These are phyloP conservation scores for Aeschynomene evenia DNA, from an alignment of 306 rosid species.

Conservation along the genomic window DNA sequence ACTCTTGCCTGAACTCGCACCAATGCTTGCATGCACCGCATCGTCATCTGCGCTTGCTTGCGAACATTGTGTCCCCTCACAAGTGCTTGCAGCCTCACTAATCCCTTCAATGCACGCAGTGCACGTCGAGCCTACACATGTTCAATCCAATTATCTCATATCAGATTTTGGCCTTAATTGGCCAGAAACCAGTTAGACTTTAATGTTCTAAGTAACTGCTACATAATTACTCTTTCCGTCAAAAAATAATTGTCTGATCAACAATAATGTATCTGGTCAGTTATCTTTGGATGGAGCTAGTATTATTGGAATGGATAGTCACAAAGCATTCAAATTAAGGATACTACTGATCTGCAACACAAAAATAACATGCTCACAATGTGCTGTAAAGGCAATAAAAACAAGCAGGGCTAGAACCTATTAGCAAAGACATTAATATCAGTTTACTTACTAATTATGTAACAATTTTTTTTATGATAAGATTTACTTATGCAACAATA, in stretches of 20 bases:
- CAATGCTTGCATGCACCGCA: slow-evolving; percentile 96
- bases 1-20: slow-evolving; percentile 88
- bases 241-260: too few species aligned
- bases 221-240: too few species aligned
- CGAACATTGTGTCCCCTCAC: slow-evolving; percentile 93
- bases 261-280: too few species aligned
- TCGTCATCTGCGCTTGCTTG: slow-evolving; percentile 93
- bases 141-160: not conserved
- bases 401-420: not conserved
- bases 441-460: not conserved
- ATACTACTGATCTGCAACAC: not conserved
- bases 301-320: not conserved
- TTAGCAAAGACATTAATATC: not conserved
- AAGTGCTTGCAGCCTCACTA: slow-evolving; percentile 87
- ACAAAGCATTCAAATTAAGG: too few species aligned
- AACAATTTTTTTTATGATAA: too few species aligned
- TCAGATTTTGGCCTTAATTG: not conserved
- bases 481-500: not conserved
- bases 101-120: slow-evolving; percentile 78
- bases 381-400: not conserved
- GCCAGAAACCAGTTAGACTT: not conserved
- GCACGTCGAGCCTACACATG: slow-evolving; percentile 80
- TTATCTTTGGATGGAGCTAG: too few species aligned
- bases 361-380: not conserved
- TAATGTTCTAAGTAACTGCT: not conserved